Evolutionary conservation across 345 rosid genomes (phyloP), one percentile per base, ranked within the genome.

Genomic region (Pistacia integerrima): DNA sequence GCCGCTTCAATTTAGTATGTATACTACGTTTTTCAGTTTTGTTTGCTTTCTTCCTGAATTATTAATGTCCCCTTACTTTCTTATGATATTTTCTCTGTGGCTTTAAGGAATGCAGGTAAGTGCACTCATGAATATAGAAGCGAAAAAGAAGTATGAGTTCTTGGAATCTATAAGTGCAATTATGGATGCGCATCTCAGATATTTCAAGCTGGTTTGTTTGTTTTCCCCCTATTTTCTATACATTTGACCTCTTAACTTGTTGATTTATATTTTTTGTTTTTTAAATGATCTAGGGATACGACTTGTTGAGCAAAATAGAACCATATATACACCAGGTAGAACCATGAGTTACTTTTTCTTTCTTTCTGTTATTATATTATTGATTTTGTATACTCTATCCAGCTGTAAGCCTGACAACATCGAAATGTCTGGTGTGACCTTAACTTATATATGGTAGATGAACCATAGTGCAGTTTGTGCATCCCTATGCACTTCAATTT

Each of bases 1-100:
- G 94, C 74, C 97, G 97, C 83, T 92, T 94, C 85, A 87, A 89
- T 89, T 88, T 92, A 83, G 98, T 94, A 92, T 78, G 93, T 72
- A 11, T 61, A 73, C 73, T 57, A 55, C 20, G 33, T 54, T 60
- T 76, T 66, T 74, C 71, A 18, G 74, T 77, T 38, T 66, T 48
- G 30, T 49, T 46, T 77, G 22, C 69, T 65, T 65, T 72, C 61
- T 28, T 22, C 11, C 17, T 75, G 41, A 38, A 33, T 22, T 73
- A 63, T 35, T 33, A 44, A 14, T 75, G 51, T 70, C 68, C 51
- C 16, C 69, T 72, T 76, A 65, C 84, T 18, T 67, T 85, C 74
- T 80, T 74, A 78, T 83, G 79, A 73, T 51, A 64, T 36, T 69
- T 74, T 80, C 71, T 76, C 80, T 73, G 73, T 86, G 81, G 76